Evolutionary conservation across 257 asterid genomes (phyloP).

Genomic region (Craterostigma plantagineum): DNA sequence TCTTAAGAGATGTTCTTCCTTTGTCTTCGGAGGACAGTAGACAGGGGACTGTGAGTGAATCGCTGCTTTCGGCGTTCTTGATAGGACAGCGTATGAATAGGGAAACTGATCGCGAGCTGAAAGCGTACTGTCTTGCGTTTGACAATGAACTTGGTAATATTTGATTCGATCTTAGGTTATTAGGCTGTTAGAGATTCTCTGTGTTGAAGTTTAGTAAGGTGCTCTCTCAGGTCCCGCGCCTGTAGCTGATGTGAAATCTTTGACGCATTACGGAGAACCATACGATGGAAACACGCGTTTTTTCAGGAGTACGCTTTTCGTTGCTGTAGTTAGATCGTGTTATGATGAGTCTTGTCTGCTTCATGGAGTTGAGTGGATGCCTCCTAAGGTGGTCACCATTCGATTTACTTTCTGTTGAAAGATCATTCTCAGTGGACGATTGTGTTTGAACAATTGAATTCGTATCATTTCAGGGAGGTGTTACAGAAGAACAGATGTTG

Average conservation of each 20-base stretch:
- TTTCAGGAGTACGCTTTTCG: conserved; percentile 87
- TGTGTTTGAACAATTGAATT: not conserved
- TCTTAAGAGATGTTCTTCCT: conserved; percentile 70
- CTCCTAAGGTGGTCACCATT: conserved; percentile 65
- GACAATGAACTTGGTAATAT: conserved; percentile 78
- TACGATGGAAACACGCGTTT: conserved; percentile 93
- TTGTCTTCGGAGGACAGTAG: conserved; percentile 18
- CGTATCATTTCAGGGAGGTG: conserved; percentile 68
- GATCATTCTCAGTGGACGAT: too few relatives aligned
- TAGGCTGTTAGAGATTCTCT: too few relatives aligned
- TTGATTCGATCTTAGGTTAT: too few relatives aligned
- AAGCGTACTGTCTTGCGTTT: conserved; percentile 91
- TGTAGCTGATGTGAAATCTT: conserved; percentile 66
- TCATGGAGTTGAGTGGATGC: conserved; percentile 98
- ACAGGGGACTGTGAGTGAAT: conserved; percentile 33
- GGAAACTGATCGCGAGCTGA: conserved; percentile 88
- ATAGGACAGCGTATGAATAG: conserved; percentile 91
- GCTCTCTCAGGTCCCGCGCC: conserved; percentile 44
- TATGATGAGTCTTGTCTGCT: conserved; percentile 93
- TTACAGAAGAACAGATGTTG: conserved; percentile 98
- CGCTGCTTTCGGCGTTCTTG: conserved; percentile 67
- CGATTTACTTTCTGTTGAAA: too few relatives aligned
- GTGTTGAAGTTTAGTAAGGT: conserved; percentile 8
- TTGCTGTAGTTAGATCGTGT: conserved; percentile 96
- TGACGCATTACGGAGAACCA: conserved; percentile 96